phyloP scores from a whole-genome alignment of 1,139 yeast genomes.

The Candida anutae region DNA sequence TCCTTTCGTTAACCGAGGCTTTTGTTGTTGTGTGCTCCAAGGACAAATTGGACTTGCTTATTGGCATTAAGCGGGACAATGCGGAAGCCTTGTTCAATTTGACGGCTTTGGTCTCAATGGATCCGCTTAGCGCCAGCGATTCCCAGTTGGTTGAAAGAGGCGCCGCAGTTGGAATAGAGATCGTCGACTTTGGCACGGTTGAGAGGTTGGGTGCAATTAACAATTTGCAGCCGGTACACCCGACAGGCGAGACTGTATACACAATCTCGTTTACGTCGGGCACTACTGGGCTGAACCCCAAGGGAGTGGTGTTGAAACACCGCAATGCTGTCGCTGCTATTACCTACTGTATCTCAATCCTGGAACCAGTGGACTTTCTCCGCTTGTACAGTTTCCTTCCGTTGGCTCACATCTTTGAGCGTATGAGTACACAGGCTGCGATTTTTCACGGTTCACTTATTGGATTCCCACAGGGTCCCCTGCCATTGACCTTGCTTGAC shows the following conservation, averaged over 20 bases:
- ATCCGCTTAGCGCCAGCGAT: conserved; percentile 24
- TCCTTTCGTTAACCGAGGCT: conserved; percentile 46
- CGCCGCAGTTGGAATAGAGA: conserved; percentile 14
- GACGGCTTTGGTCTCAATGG: conserved; percentile 41
- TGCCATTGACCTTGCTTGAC: conserved; percentile 31
- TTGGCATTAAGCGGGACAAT: conserved; percentile 25
- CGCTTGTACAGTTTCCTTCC: conserved; percentile 42
- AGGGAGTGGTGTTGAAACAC: conserved; percentile 30
- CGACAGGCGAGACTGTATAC: conserved; percentile 15
- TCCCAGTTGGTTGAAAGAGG: conserved; percentile 13
- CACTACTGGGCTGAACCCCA: conserved; percentile 31
- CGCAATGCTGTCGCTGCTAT: conserved; percentile 21
- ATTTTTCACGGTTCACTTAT: conserved; percentile 25
- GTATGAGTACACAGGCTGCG: conserved; percentile 20
- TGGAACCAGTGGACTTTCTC: conserved; percentile 7
- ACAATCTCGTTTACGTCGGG: conserved; percentile 29
- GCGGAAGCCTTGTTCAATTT: conserved; percentile 12
- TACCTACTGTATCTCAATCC: conserved; percentile 11
- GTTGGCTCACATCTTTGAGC: conserved; percentile 64
- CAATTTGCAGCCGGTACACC: conserved; percentile 13
- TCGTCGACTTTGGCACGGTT: conserved; percentile 27
- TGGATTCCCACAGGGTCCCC: conserved; percentile 34
- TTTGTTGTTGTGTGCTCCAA: conserved; percentile 48
- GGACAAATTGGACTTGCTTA: conserved; percentile 36
- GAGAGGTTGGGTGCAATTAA: conserved; percentile 16